Base-by-base conservation (phyloP, 164 flowering plant genomes). In the Tinospora cordifolia region DNA sequence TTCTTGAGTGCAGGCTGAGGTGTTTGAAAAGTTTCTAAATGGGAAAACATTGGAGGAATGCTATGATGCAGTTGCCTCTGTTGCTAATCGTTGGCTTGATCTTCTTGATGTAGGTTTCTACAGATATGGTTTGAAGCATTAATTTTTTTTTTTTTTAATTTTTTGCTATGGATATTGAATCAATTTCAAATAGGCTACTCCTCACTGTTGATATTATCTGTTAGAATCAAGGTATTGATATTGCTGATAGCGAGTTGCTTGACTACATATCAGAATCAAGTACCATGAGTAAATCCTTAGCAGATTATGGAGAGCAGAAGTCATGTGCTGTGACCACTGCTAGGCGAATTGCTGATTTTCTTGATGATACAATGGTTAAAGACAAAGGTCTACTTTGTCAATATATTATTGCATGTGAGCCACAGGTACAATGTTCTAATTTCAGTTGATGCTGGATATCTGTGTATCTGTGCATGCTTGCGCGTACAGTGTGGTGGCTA, bases 301-400 rank as follows among this genome's bases (percentile, higher is more conserved):
- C 79, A 40, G 99, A 92, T 21, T 95, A 95, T 79, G 99, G 99
- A n/a, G 87, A 84, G 68, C 96, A 95, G 71, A 95, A 92, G 77
- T 95, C 99, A 47, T 95, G 99, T 85, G 97, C 98, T 69, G 96
- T 95, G 76, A 95, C 99, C 72, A 95, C 99, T 62, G 99, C 99
- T 10, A 91, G 78, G 69, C 90, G 99, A 34, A 90, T 95, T 69
- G 94, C 98, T 76, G 90, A 95, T 81, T 95, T 95, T 84, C 97
- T 95, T 72, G 99, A 96, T 76, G 96, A 85, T 80, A 65, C 93
- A 59, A 95, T 95, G 98, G 97, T 95, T 41, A 92, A 89, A 83
- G 98, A 95, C 79, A 95, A 95, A 81, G 99, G 99, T 64, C 76
- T 95, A 21, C 94, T 83, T 62, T 95, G 99, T 70, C 96, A 88